phyloP scores from a whole-genome alignment of 2,329 filamentous ascomycete genomes.

The Rhynchosporium agropyri region DNA sequence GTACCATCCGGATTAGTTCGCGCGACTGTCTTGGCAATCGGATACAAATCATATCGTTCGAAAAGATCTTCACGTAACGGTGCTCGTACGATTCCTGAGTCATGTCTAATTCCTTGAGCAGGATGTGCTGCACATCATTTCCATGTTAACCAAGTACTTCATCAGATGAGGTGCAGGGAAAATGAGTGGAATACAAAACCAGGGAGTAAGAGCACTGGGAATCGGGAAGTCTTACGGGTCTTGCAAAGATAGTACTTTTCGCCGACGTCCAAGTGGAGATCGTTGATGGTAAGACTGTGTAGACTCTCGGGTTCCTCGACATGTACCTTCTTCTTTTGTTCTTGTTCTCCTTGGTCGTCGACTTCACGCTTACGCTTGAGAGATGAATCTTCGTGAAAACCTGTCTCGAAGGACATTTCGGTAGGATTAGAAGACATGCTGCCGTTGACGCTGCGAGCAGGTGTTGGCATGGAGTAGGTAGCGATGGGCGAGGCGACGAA shows the following conservation, averaged over 20 bases:
- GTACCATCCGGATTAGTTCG: conserved; percentile 62
- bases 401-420: conserved; percentile 29
- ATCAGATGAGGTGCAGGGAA: conserved; percentile 31
- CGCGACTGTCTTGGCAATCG: conserved; percentile 62
- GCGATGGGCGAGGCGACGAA: conserved; percentile 53
- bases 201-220: conserved; percentile 26
- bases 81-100: conserved; percentile 28
- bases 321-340: conserved; percentile 66
- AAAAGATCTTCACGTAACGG: conserved; percentile 60
- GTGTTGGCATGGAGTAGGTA: conserved; percentile 56
- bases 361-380: conserved; percentile 64
- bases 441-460: conserved; percentile 64
- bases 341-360: conserved; percentile 58
- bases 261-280: conserved; percentile 67
- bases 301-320: conserved; percentile 50
- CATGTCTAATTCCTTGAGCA: conserved; percentile 14
- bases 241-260: conserved; percentile 68
- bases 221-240: conserved; percentile 65
- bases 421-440: conserved; percentile 41
- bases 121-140: conserved; percentile 39
- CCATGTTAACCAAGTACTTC: conserved; percentile 43
- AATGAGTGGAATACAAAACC: conserved; percentile 25
- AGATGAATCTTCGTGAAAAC: conserved; percentile 53
- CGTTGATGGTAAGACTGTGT: conserved; percentile 62
- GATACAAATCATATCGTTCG: conserved; percentile 57